Evolutionary conservation across 257 asterid genomes (phyloP), one percentile per base, ranked within the genome.

Genomic region (Ocimum tenuiflorum): DNA sequence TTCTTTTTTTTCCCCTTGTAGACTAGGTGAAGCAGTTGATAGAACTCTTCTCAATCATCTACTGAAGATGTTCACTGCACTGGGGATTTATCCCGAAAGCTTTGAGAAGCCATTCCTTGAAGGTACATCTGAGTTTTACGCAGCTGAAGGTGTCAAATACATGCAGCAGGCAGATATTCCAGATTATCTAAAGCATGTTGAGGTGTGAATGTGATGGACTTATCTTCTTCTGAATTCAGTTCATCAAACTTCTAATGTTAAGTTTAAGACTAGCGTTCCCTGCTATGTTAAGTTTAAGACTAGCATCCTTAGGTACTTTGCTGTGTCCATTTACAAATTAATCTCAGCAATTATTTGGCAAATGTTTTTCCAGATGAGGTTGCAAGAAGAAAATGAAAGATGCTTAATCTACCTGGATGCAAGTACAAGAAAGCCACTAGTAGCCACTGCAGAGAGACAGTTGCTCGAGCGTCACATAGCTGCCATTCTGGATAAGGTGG

Each of bases 141-240:
- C 95, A 66, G 82, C 99, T 35, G 97, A 94, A 81, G 96, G 99
- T 61, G 88, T 81, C 63, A 94, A 83, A 73, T 90, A 83, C 81
- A 94, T 94, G 97, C 99, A 94, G 66, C 96, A 81, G 79, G 85
- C 96, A 3, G 99, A 94, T 78, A 88, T 90, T 79, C 95, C 96
- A 36, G 97, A 85, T 77, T 90, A 94, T 73, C 65, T 94, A 77
- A 86, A 88, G 77, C 99, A 90, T 58, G 96, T 88, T 5, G 97
- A 94, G 95, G 99, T 94, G 65, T 56, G 77, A 35, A 60, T 38
- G 8, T 69, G 76, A 43, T 65, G 51, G 67, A 18, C 50, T 22
- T 66, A n/a, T n/a, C n/a, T 38, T 19, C 51, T 54, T 63, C 65
- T 18, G 6, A 12, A 52, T 3, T 47, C 7, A 64, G 35, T 65